These are phyloP conservation scores for Gigaspora rosea DNA, from an alignment of 192 early-diverging fungal species.

Conservation along the genomic window DNA sequence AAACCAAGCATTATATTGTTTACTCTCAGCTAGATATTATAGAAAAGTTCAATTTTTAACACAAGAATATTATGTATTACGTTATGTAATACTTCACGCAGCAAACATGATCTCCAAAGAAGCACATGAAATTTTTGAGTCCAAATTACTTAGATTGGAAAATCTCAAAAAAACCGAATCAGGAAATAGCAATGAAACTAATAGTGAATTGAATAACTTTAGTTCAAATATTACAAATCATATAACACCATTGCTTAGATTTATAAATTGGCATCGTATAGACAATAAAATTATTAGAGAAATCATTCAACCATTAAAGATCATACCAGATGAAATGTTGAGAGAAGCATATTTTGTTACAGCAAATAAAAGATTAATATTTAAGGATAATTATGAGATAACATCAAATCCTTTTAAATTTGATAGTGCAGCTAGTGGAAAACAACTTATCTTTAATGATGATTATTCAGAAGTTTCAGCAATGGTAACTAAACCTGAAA, in stretches of 20 bases:
- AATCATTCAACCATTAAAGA: constrained; percentile 19
- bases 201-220: not conserved
- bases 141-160: not conserved
- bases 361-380: not conserved
- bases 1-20: not conserved
- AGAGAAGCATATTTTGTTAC: not conserved
- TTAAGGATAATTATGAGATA: too few relatives aligned
- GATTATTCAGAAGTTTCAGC: not conserved
- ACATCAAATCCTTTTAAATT: too few relatives aligned
- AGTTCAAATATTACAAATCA: not conserved
- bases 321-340: not conserved
- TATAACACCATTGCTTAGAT: not conserved
- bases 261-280: constrained; percentile 1
- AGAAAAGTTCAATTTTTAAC: constrained; percentile 18
- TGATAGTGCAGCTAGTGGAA: constrained; percentile 8
- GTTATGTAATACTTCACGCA: not conserved
- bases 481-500: not conserved
- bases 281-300: not conserved
- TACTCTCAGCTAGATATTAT: constrained; percentile 10
- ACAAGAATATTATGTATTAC: constrained; percentile 1
- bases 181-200: not conserved
- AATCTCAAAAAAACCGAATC: not conserved
- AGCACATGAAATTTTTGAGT: not conserved
- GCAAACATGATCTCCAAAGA: constrained; percentile 5
- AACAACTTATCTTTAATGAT: not conserved